A percentile compares a stretch with the other conserved stretches of the same genome.
Conservation (phyloP, 768 basidiomycete genomes). For the Phanerochaete sordida region DNA sequence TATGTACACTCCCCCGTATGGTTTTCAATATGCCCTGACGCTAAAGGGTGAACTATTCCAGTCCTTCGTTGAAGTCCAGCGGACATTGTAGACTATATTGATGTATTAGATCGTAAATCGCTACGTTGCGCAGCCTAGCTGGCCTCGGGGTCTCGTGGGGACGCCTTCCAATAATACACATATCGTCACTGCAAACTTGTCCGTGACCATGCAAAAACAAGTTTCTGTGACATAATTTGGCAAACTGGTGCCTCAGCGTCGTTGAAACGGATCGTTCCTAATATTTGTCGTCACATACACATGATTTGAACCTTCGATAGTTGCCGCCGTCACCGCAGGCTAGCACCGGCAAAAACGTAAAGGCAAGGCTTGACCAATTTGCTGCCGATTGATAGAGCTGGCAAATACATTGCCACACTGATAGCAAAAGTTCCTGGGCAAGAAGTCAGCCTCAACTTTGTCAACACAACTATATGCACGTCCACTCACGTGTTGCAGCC, state of each 20-base stretch:
- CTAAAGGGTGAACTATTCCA: conserved; percentile 27
- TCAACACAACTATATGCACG: neutral
- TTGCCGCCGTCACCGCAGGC: neutral
- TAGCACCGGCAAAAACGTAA: neutral
- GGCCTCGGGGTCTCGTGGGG: too few species aligned
- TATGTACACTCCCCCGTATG: conserved; percentile 30
- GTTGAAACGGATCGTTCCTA: too few species aligned
- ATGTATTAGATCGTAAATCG: too few species aligned
- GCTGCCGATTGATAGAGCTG: neutral
- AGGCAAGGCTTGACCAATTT: neutral
- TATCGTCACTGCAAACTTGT: too few species aligned
- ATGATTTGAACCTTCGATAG: neutral
- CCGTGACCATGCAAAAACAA: too few species aligned
- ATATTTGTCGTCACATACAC: too few species aligned
- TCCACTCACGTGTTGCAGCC: neutral
- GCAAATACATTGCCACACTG: conserved; percentile 44
- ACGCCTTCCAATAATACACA: too few species aligned
- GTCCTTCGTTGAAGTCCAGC: conserved; percentile 91
- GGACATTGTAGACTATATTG: conserved; percentile 57
- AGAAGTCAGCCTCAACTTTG: neutral
- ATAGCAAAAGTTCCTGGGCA: conserved; percentile 46
- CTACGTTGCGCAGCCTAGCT: too few species aligned
- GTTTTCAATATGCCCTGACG: neutral
- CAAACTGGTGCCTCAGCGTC: too few species aligned
- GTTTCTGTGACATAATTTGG: too few species aligned